Percentiles rank a stretch among this genome's conserved stretches.
Conservation (phyloP, 1,284 basidiomycete genomes). For the Porphyrellus sp. region DNA sequence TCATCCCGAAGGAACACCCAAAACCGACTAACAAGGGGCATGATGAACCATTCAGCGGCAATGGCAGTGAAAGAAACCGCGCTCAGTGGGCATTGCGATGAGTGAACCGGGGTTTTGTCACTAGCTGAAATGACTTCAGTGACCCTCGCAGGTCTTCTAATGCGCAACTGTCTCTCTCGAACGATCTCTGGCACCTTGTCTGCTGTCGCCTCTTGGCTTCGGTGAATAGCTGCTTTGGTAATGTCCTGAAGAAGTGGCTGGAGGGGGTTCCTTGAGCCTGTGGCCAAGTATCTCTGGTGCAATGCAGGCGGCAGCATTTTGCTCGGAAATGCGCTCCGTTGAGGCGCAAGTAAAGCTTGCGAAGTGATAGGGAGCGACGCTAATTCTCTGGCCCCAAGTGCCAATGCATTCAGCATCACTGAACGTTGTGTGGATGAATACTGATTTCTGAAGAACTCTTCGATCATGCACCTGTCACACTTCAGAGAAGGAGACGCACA, state of each 20-base stretch:
- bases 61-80: slow-evolving; percentile 63
- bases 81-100: slow-evolving; percentile 19
- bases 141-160: slow-evolving; percentile 50
- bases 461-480: slow-evolving; percentile 66
- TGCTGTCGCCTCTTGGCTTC: slow-evolving; percentile 46
- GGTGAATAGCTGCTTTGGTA: slow-evolving; percentile 56
- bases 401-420: slow-evolving; percentile 82
- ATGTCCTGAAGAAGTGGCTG: slow-evolving; percentile 58
- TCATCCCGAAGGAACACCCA: slow-evolving; percentile 87
- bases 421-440: slow-evolving; percentile 86
- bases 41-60: slow-evolving; percentile 82
- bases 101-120: slow-evolving; percentile 2
- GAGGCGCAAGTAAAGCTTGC: slow-evolving; percentile 35
- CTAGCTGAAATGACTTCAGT: slow-evolving; percentile 38
- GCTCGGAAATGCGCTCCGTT: slow-evolving; percentile 65
- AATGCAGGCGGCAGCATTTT: slow-evolving; percentile 70
- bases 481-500: neutral
- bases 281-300: slow-evolving; percentile 64
- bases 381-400: slow-evolving; percentile 81
- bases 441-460: slow-evolving; percentile 91
- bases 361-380: slow-evolving; percentile 62
- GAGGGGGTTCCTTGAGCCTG: slow-evolving; percentile 38
- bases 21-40: slow-evolving; percentile 86
- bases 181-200: slow-evolving; percentile 58
- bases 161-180: slow-evolving; percentile 73